Evolutionary conservation across 2,329 filamentous ascomycete species (phyloP), one percentile per base, ranked within the genome.

Genomic region (Tolypocladium endophyticum): DNA sequence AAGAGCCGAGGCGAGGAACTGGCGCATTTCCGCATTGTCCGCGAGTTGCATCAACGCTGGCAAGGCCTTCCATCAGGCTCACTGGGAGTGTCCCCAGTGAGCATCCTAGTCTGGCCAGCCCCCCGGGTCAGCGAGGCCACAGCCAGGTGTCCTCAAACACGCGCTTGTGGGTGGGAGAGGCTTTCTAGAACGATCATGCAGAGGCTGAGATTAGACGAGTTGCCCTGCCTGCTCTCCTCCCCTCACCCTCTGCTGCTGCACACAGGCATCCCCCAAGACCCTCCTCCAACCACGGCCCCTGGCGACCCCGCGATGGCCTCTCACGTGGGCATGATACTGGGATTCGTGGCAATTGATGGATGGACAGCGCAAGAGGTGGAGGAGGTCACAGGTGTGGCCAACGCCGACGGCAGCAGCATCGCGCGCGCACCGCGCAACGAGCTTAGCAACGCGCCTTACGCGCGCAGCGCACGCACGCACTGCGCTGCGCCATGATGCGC

Each of bases 341-440:
- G 39, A 60, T 57, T 60, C 62, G 61, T 61, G 62, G 58, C 61
- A 56, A 11, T 47, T 45, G 60, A 56, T 64, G 61, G 58, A 55
- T 61, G 61, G 62, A 36, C 38, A 33, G 54, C 53, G 55, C 30
- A 20, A 5, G 12, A 33, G 33, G 57, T 18, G 25, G 56, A n/a
- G 39, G 39, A n/a, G 18, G 39, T 43, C 39, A 43, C 39, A n/a
- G 39, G 20, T 18, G 20, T 18, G 45, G 23, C 30, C 45, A 16
- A 6, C 2, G 45, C 47, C 47, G 47, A 52, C 28, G 47, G 50
- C 28, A 53, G 50, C 28, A 35, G 50, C 28, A 20, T 16, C 47
- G 7, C 18, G 35, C 23, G 25, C 28, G 47, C 47, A n/a, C 25
- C 47, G 39, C 39, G 39, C 39, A 41, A 41, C 39, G 39, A 41